Evolutionary conservation across 2,329 filamentous ascomycete genomes (phyloP).

Genomic region (Sporothrix dimorphospora): DNA sequence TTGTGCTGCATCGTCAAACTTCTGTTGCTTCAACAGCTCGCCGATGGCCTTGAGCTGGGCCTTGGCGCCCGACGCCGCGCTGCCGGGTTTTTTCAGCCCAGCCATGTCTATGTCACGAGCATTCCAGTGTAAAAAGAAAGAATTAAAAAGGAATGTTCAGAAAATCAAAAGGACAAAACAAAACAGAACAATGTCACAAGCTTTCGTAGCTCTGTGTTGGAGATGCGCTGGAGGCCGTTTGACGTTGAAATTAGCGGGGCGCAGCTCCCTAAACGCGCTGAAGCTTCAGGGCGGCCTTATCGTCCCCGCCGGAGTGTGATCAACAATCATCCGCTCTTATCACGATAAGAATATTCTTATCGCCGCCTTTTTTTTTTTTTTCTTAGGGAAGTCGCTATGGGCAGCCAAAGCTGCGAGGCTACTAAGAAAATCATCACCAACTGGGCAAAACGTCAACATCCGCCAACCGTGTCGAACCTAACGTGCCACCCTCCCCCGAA

Average conservation of each 20-base stretch:
- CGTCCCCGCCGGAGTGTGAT: slow-evolving; percentile 30
- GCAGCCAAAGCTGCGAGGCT: not conserved
- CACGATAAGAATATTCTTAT: slow-evolving; percentile 20
- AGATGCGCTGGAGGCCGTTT: not conserved
- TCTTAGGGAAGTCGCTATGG: not conserved
- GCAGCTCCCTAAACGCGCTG: slow-evolving; percentile 14
- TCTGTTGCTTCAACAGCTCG: slow-evolving; percentile 73
- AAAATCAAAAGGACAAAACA: not conserved
- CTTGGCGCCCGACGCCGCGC: slow-evolving; percentile 62
- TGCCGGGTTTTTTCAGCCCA: slow-evolving; percentile 33
- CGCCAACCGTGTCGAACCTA: not conserved
- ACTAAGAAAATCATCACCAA: slow-evolving; percentile 28
- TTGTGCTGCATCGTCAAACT: slow-evolving; percentile 74
- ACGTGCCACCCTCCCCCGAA: not conserved
- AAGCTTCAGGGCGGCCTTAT: slow-evolving; percentile 22
- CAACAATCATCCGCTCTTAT: slow-evolving; percentile 29
- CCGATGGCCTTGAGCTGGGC: slow-evolving; percentile 80
- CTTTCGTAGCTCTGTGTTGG: not conserved
- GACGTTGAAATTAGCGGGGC: slow-evolving; percentile 6
- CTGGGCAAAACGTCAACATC: slow-evolving; percentile 8
- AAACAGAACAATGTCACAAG: not conserved
- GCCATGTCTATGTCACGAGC: slow-evolving; percentile 22
- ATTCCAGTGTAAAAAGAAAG: not conserved
- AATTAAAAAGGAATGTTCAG: not conserved
- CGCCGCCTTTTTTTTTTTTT: not conserved